Evolutionary conservation across 192 early-diverging fungal genomes (phyloP).

Genomic region (Borealophlyctis nickersoniae): DNA sequence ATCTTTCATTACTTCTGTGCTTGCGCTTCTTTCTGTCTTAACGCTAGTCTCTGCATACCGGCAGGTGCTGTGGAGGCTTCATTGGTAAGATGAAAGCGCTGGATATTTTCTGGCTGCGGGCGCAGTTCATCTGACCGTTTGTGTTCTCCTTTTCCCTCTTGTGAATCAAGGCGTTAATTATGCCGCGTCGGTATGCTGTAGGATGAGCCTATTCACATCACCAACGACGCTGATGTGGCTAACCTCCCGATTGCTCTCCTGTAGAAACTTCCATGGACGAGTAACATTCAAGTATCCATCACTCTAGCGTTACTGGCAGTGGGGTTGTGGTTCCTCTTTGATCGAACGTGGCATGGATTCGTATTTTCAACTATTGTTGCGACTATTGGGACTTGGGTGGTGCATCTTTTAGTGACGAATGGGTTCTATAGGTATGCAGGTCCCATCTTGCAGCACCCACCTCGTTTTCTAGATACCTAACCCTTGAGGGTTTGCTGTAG

Average conservation of each 20-base stretch:
- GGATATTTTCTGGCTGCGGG: too few relatives aligned
- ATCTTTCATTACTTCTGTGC: background rate
- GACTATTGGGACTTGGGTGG: constrained; percentile 57
- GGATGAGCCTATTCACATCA: too few relatives aligned
- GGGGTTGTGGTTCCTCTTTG: constrained; percentile 72
- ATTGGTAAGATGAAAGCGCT: constrained; percentile 27
- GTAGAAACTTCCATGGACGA: constrained; percentile 63
- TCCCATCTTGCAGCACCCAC: background rate
- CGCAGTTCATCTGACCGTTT: too few relatives aligned
- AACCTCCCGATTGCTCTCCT: too few relatives aligned
- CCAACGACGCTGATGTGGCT: background rate
- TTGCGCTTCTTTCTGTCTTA: constrained; percentile 5
- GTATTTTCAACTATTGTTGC: constrained; percentile 50
- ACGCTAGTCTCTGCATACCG: constrained; percentile 6
- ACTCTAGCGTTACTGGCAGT: constrained; percentile 56
- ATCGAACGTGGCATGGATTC: constrained; percentile 66
- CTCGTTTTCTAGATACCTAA: background rate
- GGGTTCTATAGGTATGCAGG: constrained; percentile 58
- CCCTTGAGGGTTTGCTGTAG: constrained; percentile 34
- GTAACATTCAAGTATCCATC: constrained; percentile 56
- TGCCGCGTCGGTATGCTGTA: constrained; percentile 49
- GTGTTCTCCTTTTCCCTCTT: constrained; percentile 19
- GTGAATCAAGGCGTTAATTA: constrained; percentile 61
- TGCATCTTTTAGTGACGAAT: constrained; percentile 51
- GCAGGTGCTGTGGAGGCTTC: constrained; percentile 36